phyloP scores from a whole-genome alignment of 441 rosid genomes.

The Populus hybrid region DNA sequence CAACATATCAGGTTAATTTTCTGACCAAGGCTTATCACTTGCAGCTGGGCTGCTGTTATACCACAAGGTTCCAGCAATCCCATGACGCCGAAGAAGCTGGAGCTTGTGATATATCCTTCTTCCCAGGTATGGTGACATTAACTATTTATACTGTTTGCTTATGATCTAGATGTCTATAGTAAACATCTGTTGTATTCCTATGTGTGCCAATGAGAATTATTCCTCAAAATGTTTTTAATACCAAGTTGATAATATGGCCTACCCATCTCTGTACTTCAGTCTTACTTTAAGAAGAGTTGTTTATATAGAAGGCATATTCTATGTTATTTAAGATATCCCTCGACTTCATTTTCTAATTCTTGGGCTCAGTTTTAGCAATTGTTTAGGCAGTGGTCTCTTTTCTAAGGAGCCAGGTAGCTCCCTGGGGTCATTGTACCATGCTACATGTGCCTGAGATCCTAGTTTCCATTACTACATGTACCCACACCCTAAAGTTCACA shows the following conservation, averaged over 20 bases:
- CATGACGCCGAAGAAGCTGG: constrained; percentile 37
- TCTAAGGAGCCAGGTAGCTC: background rate
- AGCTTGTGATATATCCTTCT: constrained; percentile 49
- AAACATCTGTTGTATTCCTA: background rate
- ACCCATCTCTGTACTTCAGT: background rate
- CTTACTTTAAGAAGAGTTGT: background rate
- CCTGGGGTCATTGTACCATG: background rate
- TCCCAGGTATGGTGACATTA: constrained; percentile 32
- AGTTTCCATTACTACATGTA: background rate
- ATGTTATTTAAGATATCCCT: background rate
- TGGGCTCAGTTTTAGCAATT: background rate
- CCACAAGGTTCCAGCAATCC: constrained; percentile 46
- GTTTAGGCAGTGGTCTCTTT: background rate
- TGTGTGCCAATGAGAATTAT: background rate
- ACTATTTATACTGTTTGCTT: constrained; percentile 9
- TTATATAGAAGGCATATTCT: background rate
- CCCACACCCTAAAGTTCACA: background rate
- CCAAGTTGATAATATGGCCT: background rate
- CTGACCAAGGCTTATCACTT: constrained; percentile 19
- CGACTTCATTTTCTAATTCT: background rate
- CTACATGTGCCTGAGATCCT: background rate
- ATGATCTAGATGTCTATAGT: constrained; percentile 4
- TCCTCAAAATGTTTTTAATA: background rate
- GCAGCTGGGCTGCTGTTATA: constrained; percentile 55
- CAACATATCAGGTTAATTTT: background rate